phyloP scores from a whole-genome alignment of 192 early-diverging fungal species.

The Spinellus fusiger region DNA sequence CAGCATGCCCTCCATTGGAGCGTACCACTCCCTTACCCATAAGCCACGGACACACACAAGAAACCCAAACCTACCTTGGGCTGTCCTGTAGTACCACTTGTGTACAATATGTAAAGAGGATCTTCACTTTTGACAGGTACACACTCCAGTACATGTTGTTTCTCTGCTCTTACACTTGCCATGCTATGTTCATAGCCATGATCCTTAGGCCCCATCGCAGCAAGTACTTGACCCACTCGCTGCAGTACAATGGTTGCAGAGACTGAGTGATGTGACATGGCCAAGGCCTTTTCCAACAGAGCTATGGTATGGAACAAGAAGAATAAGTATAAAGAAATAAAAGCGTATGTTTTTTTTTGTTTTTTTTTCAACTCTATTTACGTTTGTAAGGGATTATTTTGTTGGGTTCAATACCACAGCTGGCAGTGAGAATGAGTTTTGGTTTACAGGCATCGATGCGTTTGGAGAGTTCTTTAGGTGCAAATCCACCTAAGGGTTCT shows the following conservation, averaged over 20 bases:
- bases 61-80: conserved; percentile 60
- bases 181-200: conserved; percentile 48
- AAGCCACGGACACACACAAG: background rate
- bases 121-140: conserved; percentile 56
- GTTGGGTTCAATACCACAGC: conserved; percentile 76
- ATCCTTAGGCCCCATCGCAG: conserved; percentile 52
- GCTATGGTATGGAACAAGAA: conserved; percentile 21
- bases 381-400: conserved; percentile 70
- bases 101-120: conserved; percentile 82
- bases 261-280: conserved; percentile 43
- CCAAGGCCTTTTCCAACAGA: conserved; percentile 67
- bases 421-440: conserved; percentile 66
- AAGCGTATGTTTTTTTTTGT: background rate
- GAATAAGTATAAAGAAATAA: background rate
- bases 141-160: conserved; percentile 41
- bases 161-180: conserved; percentile 29
- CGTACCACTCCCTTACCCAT: conserved; percentile 43
- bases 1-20: conserved; percentile 63
- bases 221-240: conserved; percentile 55
- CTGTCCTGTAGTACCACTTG: conserved; percentile 67
- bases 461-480: conserved; percentile 73
- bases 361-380: conserved; percentile 1
- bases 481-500: conserved; percentile 63
- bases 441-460: conserved; percentile 78
- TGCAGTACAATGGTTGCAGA: conserved; percentile 53